Evolutionary conservation across 306 rosid species (phyloP), one percentile per base, ranked within the genome.

Genomic region (Pterocarpus santalinus): DNA sequence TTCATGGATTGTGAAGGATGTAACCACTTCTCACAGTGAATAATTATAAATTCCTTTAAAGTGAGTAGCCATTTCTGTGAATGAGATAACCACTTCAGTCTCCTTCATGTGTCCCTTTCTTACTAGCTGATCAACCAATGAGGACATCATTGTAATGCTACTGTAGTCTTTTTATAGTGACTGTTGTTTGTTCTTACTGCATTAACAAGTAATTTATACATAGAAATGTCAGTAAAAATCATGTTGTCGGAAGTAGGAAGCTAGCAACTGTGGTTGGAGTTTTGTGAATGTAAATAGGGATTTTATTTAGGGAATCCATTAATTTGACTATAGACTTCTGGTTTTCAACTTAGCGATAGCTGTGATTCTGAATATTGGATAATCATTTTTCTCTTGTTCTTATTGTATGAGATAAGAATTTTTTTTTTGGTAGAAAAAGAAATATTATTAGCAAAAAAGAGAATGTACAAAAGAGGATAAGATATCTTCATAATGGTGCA

Each of bases 361-460:
- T n/a, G 60, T 64, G 15, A 73, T 64, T 41, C 51, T 22, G 41
- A 64, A 7, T 22, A 49, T 63, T 39, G 53, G 79, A 63, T 4
- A 61, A 15, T 44, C 3, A 14, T 43, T 5, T 36, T 10, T 44
- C 22, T 7, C 7, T 10, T 10, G 36, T 68, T 11, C 16, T 62
- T 33, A 62, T 12, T 13, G 8, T 33, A 2, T 11, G 5, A 58
- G 49, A 36, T 28, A 7, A 11, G 77, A 55, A 35, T 5, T 16
- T 11, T 28, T 28, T 44, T 22, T 22, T 22, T 22, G 28, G 1
- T 22, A 22, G 28, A 22, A 22, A 22, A 22, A 22, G 28, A 22
- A 22, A 22, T 22, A 22, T 22, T 22, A 22, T 22, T 22, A 22
- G 28, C 28, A 22, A 22, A 22, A 22, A 22, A 22, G 28, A 22